These are phyloP conservation scores for Sarocladium kiliense DNA, from an alignment of 2,329 filamentous ascomycete species.

Conservation along the genomic window DNA sequence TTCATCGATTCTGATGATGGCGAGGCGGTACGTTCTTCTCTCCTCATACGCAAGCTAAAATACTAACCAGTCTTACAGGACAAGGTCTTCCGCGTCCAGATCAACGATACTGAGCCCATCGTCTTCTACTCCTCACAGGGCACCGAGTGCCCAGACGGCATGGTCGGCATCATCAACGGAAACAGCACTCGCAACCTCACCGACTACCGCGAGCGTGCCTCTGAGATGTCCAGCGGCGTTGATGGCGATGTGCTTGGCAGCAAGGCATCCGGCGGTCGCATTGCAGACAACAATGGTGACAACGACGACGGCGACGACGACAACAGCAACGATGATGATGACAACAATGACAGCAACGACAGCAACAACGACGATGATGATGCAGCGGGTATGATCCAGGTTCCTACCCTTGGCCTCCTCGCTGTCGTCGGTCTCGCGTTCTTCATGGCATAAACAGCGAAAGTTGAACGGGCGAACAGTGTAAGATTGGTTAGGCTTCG, in stretches of 20 bases:
- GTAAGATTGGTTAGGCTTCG: neutral
- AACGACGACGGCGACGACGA: slow-evolving; percentile 13
- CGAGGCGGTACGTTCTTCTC: slow-evolving; percentile 22
- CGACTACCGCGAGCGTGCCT: slow-evolving; percentile 25
- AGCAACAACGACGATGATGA: slow-evolving; percentile 8
- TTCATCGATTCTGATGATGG: slow-evolving; percentile 23
- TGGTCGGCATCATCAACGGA: slow-evolving; percentile 35
- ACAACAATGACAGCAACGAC: slow-evolving; percentile 2
- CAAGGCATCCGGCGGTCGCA: slow-evolving; percentile 22
- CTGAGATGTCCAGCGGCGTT: slow-evolving; percentile 19
- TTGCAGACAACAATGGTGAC: slow-evolving; percentile 18
- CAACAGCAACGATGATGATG: slow-evolving; percentile 3
- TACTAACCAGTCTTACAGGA: slow-evolving; percentile 16
- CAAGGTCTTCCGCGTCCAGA: slow-evolving; percentile 28
- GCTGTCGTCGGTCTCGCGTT: slow-evolving; percentile 13
- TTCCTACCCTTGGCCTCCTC: slow-evolving; percentile 11
- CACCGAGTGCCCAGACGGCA: slow-evolving; percentile 30
- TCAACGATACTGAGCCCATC: slow-evolving; percentile 27
- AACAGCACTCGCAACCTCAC: slow-evolving; percentile 22
- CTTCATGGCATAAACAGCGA: slow-evolving; percentile 11
- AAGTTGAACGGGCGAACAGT: neutral
- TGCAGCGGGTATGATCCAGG: slow-evolving; percentile 10
- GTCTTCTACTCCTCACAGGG: slow-evolving; percentile 35
- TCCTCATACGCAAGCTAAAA: neutral
- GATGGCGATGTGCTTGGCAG: slow-evolving; percentile 17